Conservation (phyloP, 2,329 filamentous ascomycete genomes). For the Macroventuria anomochaeta region DNA sequence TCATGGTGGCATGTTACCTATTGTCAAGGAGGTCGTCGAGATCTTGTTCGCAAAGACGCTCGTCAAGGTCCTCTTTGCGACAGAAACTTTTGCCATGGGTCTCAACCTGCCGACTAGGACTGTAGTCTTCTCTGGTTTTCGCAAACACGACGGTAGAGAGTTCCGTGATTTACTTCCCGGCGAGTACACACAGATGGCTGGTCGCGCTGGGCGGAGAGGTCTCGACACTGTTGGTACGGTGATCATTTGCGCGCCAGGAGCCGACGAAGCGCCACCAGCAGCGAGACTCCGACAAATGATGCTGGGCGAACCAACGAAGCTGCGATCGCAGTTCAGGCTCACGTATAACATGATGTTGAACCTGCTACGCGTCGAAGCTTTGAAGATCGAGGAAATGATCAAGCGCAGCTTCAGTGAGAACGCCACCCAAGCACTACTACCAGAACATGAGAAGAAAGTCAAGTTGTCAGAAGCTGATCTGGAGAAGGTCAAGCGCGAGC, state of each 20-base stretch:
- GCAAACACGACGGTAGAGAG: slow-evolving; percentile 91
- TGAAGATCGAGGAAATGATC: slow-evolving; percentile 99
- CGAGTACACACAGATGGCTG: slow-evolving; percentile 99
- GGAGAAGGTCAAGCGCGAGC: slow-evolving; percentile 84
- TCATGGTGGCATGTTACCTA: slow-evolving; percentile 90
- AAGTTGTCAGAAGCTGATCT: slow-evolving; percentile 90
- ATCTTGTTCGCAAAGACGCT: slow-evolving; percentile 94
- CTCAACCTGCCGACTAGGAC: slow-evolving; percentile 94
- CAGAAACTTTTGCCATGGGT: slow-evolving; percentile 98
- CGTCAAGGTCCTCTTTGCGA: slow-evolving; percentile 96
- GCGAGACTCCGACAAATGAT: slow-evolving; percentile 90
- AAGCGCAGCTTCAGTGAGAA: slow-evolving; percentile 99
- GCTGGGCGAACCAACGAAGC: slow-evolving; percentile 90
- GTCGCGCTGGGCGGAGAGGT: slow-evolving; percentile 89
- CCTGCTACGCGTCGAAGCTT: slow-evolving; percentile 87
- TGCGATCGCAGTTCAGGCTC: slow-evolving; percentile 92
- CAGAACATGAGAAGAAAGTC: slow-evolving; percentile 94
- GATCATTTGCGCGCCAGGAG: slow-evolving; percentile 83
- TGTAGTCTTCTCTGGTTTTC: slow-evolving; percentile 95
- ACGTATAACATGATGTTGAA: slow-evolving; percentile 99
- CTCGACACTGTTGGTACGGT: slow-evolving; percentile 92
- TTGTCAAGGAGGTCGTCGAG: slow-evolving; percentile 97
- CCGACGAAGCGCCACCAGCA: slow-evolving; percentile 87
- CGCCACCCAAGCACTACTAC: slow-evolving; percentile 90
- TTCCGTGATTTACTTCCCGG: slow-evolving; percentile 92